phyloP scores from a whole-genome alignment of 169 alveolate species.

The Cryptosporidium bovis region DNA sequence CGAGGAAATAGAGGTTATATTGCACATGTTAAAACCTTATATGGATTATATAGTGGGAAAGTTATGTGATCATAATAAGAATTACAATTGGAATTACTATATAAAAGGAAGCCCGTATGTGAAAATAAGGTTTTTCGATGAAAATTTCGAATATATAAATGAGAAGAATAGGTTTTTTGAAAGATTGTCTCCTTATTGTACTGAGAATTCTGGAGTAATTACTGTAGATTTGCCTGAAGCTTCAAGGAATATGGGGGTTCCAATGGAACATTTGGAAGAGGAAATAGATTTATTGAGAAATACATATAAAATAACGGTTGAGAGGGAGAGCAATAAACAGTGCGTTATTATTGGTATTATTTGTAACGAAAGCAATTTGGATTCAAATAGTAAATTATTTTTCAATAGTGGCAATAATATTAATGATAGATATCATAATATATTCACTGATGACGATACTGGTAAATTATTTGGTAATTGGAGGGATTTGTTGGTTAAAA shows the following conservation, averaged over 20 bases:
- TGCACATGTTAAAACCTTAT: constrained; percentile 19
- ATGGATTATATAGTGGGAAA: constrained; percentile 20
- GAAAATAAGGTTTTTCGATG: constrained; percentile 43
- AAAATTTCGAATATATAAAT: constrained; percentile 12
- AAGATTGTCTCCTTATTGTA: not conserved
- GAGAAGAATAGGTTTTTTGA: constrained; percentile 20
- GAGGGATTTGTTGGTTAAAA: constrained; percentile 37
- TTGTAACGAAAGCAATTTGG: not conserved
- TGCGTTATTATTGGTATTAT: constrained; percentile 26
- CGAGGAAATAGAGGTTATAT: constrained; percentile 49
- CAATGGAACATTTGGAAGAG: constrained; percentile 37
- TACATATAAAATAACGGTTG: constrained; percentile 20
- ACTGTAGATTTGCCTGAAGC: constrained; percentile 47
- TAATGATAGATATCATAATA: not conserved
- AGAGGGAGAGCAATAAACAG: constrained; percentile 33
- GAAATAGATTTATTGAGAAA: constrained; percentile 13
- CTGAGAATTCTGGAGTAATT: constrained; percentile 54
- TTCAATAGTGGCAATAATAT: not conserved
- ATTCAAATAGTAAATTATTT: not conserved
- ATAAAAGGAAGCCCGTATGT: constrained; percentile 54
- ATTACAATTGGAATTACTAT: constrained; percentile 15
- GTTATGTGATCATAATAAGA: not conserved
- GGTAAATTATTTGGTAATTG: not conserved
- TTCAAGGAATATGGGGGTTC: not conserved
- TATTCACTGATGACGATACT: not conserved